These are phyloP conservation scores for Stachybotrys chartarum DNA, from an alignment of 2,329 filamentous ascomycete genomes.

Conservation along the genomic window DNA sequence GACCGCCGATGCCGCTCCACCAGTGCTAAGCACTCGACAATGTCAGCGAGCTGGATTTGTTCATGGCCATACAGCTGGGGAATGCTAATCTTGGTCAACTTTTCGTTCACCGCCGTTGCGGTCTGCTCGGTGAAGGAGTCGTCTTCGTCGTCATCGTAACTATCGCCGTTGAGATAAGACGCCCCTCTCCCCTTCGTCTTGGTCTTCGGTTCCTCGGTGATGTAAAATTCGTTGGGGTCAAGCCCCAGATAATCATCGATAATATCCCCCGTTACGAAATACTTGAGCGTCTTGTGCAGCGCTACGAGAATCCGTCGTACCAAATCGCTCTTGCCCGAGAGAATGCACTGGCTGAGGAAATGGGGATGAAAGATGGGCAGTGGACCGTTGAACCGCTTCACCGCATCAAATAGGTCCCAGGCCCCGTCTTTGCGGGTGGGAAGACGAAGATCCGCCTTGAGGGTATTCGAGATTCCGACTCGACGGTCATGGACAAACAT, in stretches of 20 bases:
- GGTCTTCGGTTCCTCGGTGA: conserved; percentile 2
- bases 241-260: conserved; percentile 73
- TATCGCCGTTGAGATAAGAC: conserved; percentile 27
- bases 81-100: conserved; percentile 66
- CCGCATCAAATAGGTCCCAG: conserved; percentile 72
- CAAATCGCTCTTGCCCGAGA: conserved; percentile 66
- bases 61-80: conserved; percentile 77
- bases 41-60: conserved; percentile 78
- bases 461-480: conserved; percentile 56
- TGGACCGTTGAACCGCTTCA: conserved; percentile 78
- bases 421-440: conserved; percentile 40
- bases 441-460: conserved; percentile 45
- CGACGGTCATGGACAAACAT: conserved; percentile 76
- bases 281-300: conserved; percentile 72
- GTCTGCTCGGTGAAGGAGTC: conserved; percentile 64
- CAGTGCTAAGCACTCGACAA: conserved; percentile 74
- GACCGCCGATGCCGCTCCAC: conserved; percentile 83
- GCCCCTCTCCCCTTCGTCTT: conserved; percentile 19
- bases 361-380: conserved; percentile 90
- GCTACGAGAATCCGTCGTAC: conserved; percentile 68
- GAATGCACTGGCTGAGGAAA: conserved; percentile 78
- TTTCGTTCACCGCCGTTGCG: conserved; percentile 65
- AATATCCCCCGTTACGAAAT: conserved; percentile 71
- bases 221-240: conserved; percentile 52
- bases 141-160: conserved; percentile 38